These are phyloP conservation scores for Flaveria floridana DNA, from an alignment of 140 eudicot species.

Conservation along the genomic window DNA sequence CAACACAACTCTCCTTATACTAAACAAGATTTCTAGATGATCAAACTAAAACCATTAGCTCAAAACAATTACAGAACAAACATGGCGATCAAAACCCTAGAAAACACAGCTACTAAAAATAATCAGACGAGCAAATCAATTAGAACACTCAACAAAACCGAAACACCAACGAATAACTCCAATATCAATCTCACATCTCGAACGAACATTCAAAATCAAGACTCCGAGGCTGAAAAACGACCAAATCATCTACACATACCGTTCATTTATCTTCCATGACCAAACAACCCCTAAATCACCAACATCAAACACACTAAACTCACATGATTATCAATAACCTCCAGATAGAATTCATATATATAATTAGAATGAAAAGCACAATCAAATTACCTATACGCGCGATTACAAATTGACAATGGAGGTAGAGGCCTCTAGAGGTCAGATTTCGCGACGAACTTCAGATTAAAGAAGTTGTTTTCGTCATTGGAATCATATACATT, in stretches of 20 bases:
- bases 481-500: not conserved
- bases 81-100: conserved; percentile 29
- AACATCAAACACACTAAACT: conserved; percentile 5
- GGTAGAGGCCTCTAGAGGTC: conserved; percentile 12
- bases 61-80: conserved; percentile 3
- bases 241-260: conserved; percentile 22
- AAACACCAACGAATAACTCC: not conserved
- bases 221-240: not conserved
- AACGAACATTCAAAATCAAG: conserved; percentile 16
- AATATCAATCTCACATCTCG: not conserved
- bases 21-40: conserved; percentile 9
- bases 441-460: conserved; percentile 15
- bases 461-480: conserved; percentile 8
- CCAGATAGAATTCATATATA: not conserved
- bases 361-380: conserved; percentile 8
- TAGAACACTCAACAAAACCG: not conserved
- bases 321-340: not conserved
- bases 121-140: conserved; percentile 9
- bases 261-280: conserved; percentile 15
- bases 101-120: not conserved
- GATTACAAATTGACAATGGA: not conserved
- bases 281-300: conserved; percentile 30
- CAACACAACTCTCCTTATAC: conserved; percentile 3
- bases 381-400: conserved; percentile 19
- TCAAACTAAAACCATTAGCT: conserved; percentile 14